A percentile compares a stretch with the other conserved stretches of the same genome.
Evolutionary conservation across 108 stramenopile genomes (phyloP).

Genomic region (Cyclostephanos invisitatus): DNA sequence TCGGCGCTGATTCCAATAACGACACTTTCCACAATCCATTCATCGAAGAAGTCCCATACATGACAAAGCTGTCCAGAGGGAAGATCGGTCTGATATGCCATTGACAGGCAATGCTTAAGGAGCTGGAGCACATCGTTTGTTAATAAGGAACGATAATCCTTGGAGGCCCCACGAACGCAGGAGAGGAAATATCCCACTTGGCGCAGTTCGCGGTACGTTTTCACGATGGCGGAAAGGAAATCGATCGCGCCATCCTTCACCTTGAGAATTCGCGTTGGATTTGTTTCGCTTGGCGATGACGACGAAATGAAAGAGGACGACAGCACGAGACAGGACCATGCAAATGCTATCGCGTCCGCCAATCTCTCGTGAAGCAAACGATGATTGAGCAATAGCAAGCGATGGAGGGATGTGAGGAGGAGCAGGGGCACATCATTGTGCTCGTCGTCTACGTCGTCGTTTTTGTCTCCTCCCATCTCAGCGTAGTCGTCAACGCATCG

Average conservation of each 20-base stretch:
- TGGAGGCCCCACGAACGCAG: constrained; percentile 18
- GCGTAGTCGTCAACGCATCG: constrained; percentile 2
- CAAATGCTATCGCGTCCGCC: constrained; percentile 28
- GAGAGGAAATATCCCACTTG: constrained; percentile 55
- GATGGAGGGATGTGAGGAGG: constrained; percentile 21
- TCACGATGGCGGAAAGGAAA: constrained; percentile 45
- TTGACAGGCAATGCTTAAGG: constrained; percentile 3
- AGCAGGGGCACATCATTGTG: neutral
- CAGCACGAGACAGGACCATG: constrained; percentile 15
- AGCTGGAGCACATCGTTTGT: too few species aligned
- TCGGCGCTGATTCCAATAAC: neutral
- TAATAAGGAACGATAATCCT: too few species aligned
- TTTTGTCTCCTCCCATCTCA: neutral
- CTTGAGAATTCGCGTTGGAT: neutral
- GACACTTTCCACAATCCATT: constrained; percentile 28
- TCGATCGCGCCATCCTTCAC: constrained; percentile 12
- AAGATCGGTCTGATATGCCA: constrained; percentile 30
- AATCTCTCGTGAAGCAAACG: constrained; percentile 50
- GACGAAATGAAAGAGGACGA: neutral
- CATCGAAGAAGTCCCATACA: constrained; percentile 46
- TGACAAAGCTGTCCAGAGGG: constrained; percentile 41
- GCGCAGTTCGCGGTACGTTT: constrained; percentile 56
- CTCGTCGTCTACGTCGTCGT: neutral
- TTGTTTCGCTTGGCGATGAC: neutral
- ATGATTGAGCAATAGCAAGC: constrained; percentile 51